These are phyloP conservation scores for Talaromyces atroroseus DNA, from an alignment of 2,329 filamentous ascomycete genomes.

Conservation along the genomic window DNA sequence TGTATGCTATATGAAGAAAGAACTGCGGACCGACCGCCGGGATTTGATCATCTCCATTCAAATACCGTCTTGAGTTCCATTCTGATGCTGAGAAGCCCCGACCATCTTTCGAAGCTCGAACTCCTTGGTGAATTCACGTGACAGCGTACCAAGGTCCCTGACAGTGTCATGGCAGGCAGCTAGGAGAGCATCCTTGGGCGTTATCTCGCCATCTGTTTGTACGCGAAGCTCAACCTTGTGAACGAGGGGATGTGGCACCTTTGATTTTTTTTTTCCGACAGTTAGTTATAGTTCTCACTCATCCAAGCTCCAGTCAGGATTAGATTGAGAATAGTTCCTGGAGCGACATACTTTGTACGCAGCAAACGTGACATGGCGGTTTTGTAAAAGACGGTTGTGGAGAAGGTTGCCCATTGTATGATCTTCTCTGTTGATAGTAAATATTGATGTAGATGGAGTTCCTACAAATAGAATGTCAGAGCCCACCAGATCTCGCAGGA, in stretches of 20 bases:
- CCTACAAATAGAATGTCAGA: conserved; percentile 46
- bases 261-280: background rate
- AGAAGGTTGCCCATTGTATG: conserved; percentile 92
- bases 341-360: conserved; percentile 72
- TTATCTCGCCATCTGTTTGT: conserved; percentile 83
- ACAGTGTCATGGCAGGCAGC: conserved; percentile 78
- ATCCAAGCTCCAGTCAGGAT: background rate
- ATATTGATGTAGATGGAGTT: conserved; percentile 91
- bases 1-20: background rate
- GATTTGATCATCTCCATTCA: background rate
- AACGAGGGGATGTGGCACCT: conserved; percentile 43
- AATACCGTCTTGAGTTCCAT: conserved; percentile 16
- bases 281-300: background rate
- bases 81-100: conserved; percentile 52
- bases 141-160: conserved; percentile 70
- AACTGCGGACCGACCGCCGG: background rate
- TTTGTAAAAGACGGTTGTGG: conserved; percentile 75
- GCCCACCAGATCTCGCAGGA: background rate
- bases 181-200: conserved; percentile 82
- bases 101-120: conserved; percentile 85
- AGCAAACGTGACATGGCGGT: conserved; percentile 78
- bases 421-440: conserved; percentile 93
- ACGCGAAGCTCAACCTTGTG: conserved; percentile 67
- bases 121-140: conserved; percentile 86
- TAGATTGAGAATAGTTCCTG: background rate